Conservation (phyloP, 1,284 basidiomycete genomes). For the Ustilago shanxiensis region DNA sequence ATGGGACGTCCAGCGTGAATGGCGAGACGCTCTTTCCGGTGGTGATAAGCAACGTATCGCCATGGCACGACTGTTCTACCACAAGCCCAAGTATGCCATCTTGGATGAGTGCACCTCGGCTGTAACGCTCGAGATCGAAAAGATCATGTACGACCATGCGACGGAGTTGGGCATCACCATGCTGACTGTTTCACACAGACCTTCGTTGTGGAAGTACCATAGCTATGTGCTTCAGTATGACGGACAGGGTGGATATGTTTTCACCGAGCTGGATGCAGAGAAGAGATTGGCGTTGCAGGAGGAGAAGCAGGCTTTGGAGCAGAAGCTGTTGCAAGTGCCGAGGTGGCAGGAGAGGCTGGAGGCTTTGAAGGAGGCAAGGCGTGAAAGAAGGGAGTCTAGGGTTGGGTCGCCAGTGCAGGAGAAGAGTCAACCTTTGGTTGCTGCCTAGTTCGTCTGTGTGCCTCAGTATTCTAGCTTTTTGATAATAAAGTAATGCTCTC, state of each 20-base stretch:
- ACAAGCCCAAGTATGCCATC: slow-evolving; percentile 95
- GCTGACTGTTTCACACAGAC: slow-evolving; percentile 72
- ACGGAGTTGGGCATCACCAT: slow-evolving; percentile 73
- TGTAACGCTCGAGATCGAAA: slow-evolving; percentile 92
- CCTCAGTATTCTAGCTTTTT: not conserved
- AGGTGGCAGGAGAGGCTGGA: slow-evolving; percentile 83
- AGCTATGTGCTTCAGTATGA: slow-evolving; percentile 81
- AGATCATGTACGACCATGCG: slow-evolving; percentile 93
- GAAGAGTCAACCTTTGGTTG: slow-evolving; percentile 18
- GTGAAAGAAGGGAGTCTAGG: slow-evolving; percentile 29
- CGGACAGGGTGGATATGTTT: slow-evolving; percentile 74
- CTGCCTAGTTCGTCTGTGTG: slow-evolving; percentile 10
- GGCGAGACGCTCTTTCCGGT: slow-evolving; percentile 91
- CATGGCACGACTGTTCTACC: slow-evolving; percentile 96
- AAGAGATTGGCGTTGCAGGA: slow-evolving; percentile 90
- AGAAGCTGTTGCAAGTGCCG: slow-evolving; percentile 75
- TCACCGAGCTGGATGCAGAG: slow-evolving; percentile 92
- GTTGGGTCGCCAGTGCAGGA: slow-evolving; percentile 29
- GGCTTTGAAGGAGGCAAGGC: slow-evolving; percentile 75
- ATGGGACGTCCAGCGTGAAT: slow-evolving; percentile 88
- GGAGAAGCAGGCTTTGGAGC: slow-evolving; percentile 77
- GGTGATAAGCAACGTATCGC: slow-evolving; percentile 83
- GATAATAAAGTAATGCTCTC: not conserved
- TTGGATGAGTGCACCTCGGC: slow-evolving; percentile 95
- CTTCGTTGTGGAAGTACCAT: slow-evolving; percentile 93